Evolutionary conservation across 495 filamentous ascomycete species (phyloP).

Genomic region (Aspergillus saccharolyticus): DNA sequence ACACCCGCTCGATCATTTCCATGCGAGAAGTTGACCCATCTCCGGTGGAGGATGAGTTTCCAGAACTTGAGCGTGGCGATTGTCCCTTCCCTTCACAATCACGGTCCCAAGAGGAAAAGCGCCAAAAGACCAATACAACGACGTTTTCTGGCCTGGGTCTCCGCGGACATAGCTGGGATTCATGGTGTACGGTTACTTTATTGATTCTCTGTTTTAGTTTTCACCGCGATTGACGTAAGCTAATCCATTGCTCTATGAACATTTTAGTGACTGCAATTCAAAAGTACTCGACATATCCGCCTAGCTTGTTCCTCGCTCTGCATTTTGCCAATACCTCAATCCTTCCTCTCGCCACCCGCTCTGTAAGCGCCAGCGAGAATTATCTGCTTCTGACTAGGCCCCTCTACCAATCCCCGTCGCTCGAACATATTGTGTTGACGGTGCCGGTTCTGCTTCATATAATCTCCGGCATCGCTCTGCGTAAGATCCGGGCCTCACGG

Average conservation of each 20-base stretch:
- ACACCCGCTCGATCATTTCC: slow-evolving; percentile 50
- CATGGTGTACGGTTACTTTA: slow-evolving; percentile 47
- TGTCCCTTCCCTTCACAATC: slow-evolving; percentile 45
- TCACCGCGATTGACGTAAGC: background rate
- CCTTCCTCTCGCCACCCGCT: slow-evolving; percentile 58
- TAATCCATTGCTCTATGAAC: slow-evolving; percentile 1
- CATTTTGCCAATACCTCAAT: slow-evolving; percentile 79
- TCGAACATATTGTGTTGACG: slow-evolving; percentile 45
- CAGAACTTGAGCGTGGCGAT: slow-evolving; percentile 49
- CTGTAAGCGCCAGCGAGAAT: slow-evolving; percentile 47
- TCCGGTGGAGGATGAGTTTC: slow-evolving; percentile 63
- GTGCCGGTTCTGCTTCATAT: slow-evolving; percentile 47
- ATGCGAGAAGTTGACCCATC: slow-evolving; percentile 77
- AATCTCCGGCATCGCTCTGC: slow-evolving; percentile 66
- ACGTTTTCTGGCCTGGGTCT: slow-evolving; percentile 47
- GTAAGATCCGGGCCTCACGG: slow-evolving; percentile 63
- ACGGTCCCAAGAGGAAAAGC: slow-evolving; percentile 12
- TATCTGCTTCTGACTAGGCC: slow-evolving; percentile 60
- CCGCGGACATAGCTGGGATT: slow-evolving; percentile 54
- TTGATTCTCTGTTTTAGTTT: background rate
- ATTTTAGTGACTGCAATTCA: slow-evolving; percentile 70
- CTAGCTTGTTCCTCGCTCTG: slow-evolving; percentile 68
- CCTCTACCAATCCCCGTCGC: slow-evolving; percentile 69
- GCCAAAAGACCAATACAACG: slow-evolving; percentile 2
- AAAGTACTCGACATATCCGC: slow-evolving; percentile 82